These are phyloP conservation scores for Phaeophleospora eucalypticola DNA, from an alignment of 2,329 filamentous ascomycete genomes.

Conservation along the genomic window DNA sequence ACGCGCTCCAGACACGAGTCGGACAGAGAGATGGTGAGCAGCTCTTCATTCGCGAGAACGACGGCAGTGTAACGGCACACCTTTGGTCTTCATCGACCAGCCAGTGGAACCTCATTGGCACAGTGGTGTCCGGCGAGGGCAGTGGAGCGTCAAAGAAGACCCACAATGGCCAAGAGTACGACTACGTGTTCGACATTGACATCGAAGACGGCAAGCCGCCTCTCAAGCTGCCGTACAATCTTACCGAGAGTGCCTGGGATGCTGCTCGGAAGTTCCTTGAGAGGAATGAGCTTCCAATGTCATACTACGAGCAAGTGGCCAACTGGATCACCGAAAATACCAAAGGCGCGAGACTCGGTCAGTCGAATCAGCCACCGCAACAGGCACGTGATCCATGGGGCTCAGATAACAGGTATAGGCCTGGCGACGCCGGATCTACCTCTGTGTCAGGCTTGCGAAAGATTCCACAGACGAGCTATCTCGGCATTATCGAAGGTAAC, in stretches of 20 bases:
- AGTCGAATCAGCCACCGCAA: conserved; percentile 37
- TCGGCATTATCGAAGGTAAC: conserved; percentile 32
- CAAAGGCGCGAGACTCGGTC: conserved; percentile 75
- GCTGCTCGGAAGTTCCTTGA: conserved; percentile 85
- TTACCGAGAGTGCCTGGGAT: conserved; percentile 88
- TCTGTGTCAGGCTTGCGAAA: conserved; percentile 25
- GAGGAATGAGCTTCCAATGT: conserved; percentile 80
- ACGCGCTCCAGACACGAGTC: conserved; percentile 74
- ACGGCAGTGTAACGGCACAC: conserved; percentile 80
- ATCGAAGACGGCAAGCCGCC: conserved; percentile 92
- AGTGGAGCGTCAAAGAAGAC: conserved; percentile 67
- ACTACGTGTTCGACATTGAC: conserved; percentile 94
- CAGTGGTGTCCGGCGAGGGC: conserved; percentile 82
- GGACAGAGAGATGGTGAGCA: conserved; percentile 97
- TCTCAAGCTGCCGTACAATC: conserved; percentile 89
- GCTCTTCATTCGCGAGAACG: conserved; percentile 78
- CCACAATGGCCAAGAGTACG: conserved; percentile 82
- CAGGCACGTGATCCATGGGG: conserved; percentile 69
- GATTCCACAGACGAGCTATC: conserved; percentile 28
- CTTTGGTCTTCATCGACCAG: conserved; percentile 64
- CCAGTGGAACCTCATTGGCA: conserved; percentile 61
- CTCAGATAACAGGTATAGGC: conserved; percentile 72
- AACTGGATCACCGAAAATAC: conserved; percentile 91
- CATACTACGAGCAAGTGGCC: conserved; percentile 85
- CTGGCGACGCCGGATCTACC: conserved; percentile 56